A percentile compares a stretch with the other conserved stretches of the same genome.
Evolutionary conservation across 441 rosid genomes (phyloP).

Genomic region (California macrophylla): DNA sequence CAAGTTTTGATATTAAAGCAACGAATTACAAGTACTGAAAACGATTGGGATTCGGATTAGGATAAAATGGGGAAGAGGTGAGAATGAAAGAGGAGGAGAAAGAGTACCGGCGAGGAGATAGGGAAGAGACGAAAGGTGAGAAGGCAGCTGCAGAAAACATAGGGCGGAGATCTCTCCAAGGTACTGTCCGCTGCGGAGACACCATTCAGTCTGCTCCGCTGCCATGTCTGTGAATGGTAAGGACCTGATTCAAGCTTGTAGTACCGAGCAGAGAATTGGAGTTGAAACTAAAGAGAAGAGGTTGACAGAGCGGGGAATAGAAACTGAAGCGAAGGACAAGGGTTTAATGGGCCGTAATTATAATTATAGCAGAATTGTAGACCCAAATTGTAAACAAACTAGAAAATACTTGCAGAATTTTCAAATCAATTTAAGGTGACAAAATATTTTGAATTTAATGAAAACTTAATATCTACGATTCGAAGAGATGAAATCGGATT

Average conservation of each 20-base stretch:
- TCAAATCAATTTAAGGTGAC: too few species aligned
- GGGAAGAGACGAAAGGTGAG: slow-evolving; percentile 42
- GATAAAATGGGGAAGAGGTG: neutral
- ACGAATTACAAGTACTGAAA: neutral
- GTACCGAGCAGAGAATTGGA: neutral
- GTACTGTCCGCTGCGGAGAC: slow-evolving; percentile 4
- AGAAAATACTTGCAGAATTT: too few species aligned
- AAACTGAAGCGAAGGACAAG: neutral
- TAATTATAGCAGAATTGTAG: neutral
- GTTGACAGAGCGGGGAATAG: neutral
- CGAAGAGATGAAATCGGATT: too few species aligned
- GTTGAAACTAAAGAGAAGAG: neutral
- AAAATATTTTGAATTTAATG: too few species aligned
- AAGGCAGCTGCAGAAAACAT: slow-evolving; percentile 33
- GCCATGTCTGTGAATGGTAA: neutral
- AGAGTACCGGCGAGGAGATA: slow-evolving; percentile 60
- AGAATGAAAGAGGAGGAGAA: neutral
- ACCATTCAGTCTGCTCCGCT: neutral
- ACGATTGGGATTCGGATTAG: neutral
- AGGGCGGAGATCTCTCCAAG: slow-evolving; percentile 5
- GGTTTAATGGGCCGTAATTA: neutral
- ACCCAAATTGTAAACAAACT: neutral
- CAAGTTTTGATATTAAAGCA: neutral
- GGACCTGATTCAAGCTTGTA: neutral
- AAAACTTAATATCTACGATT: too few species aligned